These are phyloP conservation scores for Ramularia collo-cygni DNA, from an alignment of 2,329 filamentous ascomycete species.

Conservation along the genomic window DNA sequence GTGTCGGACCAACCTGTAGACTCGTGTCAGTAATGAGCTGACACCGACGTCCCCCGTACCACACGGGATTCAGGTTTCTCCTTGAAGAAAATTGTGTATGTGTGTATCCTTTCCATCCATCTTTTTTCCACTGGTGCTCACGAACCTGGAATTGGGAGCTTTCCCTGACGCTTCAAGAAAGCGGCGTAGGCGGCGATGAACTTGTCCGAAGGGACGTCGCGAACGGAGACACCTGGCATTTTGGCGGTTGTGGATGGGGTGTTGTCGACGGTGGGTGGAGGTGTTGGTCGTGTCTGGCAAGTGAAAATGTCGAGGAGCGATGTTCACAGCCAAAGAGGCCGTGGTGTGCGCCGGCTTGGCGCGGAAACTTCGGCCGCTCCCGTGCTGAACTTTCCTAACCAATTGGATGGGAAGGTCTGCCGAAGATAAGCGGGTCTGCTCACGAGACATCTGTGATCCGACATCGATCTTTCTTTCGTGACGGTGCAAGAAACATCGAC, in stretches of 20 bases:
- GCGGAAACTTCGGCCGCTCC: no score
- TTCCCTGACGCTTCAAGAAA: constrained; percentile 92
- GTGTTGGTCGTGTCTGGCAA: constrained; percentile 4
- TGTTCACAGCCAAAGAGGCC: background rate
- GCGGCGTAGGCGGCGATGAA: constrained; percentile 80
- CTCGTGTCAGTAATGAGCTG: constrained; percentile 37
- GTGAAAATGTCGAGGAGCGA: constrained; percentile 8
- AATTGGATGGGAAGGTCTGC: no score
- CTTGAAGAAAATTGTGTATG: constrained; percentile 10
- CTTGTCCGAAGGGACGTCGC: constrained; percentile 84
- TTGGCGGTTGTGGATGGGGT: constrained; percentile 48
- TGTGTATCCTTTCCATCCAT: constrained; percentile 18
- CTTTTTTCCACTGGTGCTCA: constrained; percentile 25
- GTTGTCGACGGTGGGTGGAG: constrained; percentile 8
- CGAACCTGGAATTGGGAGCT: constrained; percentile 83
- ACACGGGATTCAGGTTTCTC: constrained; percentile 49
- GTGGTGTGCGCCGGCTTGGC: background rate
- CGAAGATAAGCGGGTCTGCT: no score
- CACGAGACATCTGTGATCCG: no score
- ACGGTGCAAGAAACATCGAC: no score
- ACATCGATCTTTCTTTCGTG: no score
- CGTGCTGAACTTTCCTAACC: no score
- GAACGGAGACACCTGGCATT: constrained; percentile 76
- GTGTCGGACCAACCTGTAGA: constrained; percentile 95
- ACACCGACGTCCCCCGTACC: constrained; percentile 39